Evolutionary conservation across 163 green algal species (phyloP).

Genomic region (Chlamydomonas reinhardtii): DNA sequence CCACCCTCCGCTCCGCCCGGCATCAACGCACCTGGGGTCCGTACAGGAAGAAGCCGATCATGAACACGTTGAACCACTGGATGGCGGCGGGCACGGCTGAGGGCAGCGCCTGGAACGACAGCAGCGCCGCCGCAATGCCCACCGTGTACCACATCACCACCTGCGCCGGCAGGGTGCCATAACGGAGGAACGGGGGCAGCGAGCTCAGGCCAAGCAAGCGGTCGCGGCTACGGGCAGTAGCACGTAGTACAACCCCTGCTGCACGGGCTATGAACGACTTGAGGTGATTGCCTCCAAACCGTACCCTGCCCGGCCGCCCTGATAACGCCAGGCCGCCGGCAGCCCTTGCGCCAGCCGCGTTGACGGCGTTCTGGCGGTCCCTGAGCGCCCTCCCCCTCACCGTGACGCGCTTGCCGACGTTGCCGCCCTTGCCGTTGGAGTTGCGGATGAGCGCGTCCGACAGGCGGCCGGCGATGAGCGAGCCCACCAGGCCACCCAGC

Average conservation of each 20-base stretch:
- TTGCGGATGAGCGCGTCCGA: conserved; percentile 79
- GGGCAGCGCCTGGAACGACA: conserved; percentile 86
- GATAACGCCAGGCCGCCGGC: too few species aligned
- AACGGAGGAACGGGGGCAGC: too few species aligned
- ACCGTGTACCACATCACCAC: conserved; percentile 92
- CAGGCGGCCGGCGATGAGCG: conserved; percentile 82
- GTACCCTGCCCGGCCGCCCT: too few species aligned
- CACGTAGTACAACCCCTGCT: too few species aligned
- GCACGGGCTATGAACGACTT: too few species aligned
- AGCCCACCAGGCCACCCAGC: conserved; percentile 88
- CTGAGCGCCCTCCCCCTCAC: conserved; percentile 56
- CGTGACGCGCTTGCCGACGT: conserved; percentile 88
- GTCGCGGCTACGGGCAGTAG: too few species aligned
- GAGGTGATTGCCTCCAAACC: too few species aligned
- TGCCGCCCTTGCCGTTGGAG: conserved; percentile 67
- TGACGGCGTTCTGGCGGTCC: too few species aligned
- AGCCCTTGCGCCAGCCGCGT: too few species aligned
- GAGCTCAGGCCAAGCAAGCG: too few species aligned
- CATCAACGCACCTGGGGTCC: conserved; percentile 57
- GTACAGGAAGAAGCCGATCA: conserved; percentile 97
- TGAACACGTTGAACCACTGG: conserved; percentile 94
- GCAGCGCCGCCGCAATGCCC: conserved; percentile 88
- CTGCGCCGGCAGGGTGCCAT: conserved; percentile 57
- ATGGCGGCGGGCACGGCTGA: conserved; percentile 66
- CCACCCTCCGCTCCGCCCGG: neutral